A percentile compares a stretch with the other conserved stretches of the same genome.
These are phyloP conservation scores for Biscutella laevigata DNA, from an alignment of 441 rosid species.

Conservation along the genomic window DNA sequence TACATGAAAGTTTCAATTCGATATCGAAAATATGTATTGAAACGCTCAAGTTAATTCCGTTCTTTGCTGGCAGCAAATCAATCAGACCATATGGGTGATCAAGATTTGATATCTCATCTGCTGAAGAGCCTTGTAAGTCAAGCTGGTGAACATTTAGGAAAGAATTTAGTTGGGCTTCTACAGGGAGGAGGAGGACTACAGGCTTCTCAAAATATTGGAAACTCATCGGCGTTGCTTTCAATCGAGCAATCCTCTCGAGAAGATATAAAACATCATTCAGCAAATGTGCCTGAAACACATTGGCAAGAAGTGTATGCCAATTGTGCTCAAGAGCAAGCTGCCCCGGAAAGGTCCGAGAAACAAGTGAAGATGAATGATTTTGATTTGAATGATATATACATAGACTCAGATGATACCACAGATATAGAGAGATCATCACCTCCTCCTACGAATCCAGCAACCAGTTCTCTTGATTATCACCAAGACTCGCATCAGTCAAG, in stretches of 20 bases:
- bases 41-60: not conserved
- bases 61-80: constrained; percentile 53
- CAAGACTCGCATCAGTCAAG: constrained; percentile 57
- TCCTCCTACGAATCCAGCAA: constrained; percentile 45
- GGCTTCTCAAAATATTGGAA: constrained; percentile 36
- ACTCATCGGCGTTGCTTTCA: constrained; percentile 34
- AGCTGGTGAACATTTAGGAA: constrained; percentile 48
- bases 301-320: constrained; percentile 32
- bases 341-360: constrained; percentile 31
- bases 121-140: constrained; percentile 62
- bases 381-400: constrained; percentile 74
- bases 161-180: constrained; percentile 39
- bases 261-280: constrained; percentile 36
- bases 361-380: constrained; percentile 65
- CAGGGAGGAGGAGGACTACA: constrained; percentile 64
- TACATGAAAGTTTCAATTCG: not conserved
- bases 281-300: constrained; percentile 28
- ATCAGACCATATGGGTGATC: constrained; percentile 56
- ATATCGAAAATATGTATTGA: not conserved
- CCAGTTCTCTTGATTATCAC: constrained; percentile 61
- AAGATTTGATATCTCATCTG: constrained; percentile 63
- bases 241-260: constrained; percentile 37
- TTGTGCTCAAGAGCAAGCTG: constrained; percentile 24
- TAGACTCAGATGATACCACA: constrained; percentile 74
- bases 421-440: constrained; percentile 71